Base-by-base conservation (phyloP, 345 rosid genomes). In the Triadica sebifera region DNA sequence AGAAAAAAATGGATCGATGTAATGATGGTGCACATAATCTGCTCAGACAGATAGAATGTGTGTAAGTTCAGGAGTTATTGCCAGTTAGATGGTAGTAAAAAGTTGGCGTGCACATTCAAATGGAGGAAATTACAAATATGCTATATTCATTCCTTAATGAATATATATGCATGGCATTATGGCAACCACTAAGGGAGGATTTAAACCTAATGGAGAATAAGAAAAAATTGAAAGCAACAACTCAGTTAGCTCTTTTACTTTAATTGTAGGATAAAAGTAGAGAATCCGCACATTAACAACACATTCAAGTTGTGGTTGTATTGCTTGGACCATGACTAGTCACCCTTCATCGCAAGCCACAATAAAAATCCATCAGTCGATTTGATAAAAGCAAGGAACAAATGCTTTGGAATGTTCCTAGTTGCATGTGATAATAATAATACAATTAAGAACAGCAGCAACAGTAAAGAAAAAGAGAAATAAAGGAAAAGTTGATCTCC, bases 321-420 rank as follows among this genome's bases (percentile, higher is more conserved):
- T 45, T 78, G 70, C 58, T 68, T 76, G 83, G 78, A 77, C 72
- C 59, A 58, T 74, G 69, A 79, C 81, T 60, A 71, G 74, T 63
- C 71, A 75, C 43, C 75, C 71, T 55, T 61, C 62, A 43, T 58
- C 73, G 65, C 67, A 76, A 72, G 63, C 39, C 74, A 76, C 47
- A 25, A 73, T 50, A 62, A 66, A 46, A 75, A 76, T 78, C 37
- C 70, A 82, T 51, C 55, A 53, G 17, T 72, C 52, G 66, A 76
- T 74, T 39, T 65, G 69, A 60, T 70, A 77, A 80, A 88, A 81
- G 82, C 12, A 70, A 70, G 71, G 78, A 83, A 86, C 76, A 55
- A 74, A 80, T 77, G 83, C 91, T 85, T 85, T 76, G 69, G 86
- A 88, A 81, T 81, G 85, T 86, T 86, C 87, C 85, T 49, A 79